A percentile compares a stretch with the other conserved stretches of the same genome.
These are phyloP conservation scores for Neurospora crassa DNA, from an alignment of 2,329 filamentous ascomycete genomes.

Conservation along the genomic window DNA sequence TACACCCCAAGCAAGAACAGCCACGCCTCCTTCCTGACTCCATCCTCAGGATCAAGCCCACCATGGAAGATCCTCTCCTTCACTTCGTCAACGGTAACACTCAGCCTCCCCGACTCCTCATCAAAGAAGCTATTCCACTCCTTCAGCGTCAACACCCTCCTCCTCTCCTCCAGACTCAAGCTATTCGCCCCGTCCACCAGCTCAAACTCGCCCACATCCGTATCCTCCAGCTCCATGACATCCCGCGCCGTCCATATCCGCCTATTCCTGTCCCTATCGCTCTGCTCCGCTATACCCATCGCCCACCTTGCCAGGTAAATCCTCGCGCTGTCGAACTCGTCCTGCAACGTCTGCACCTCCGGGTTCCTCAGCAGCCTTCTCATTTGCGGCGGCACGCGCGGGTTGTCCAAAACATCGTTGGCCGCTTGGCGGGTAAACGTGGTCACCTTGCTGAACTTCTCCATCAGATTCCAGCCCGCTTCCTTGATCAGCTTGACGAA, in stretches of 20 bases:
- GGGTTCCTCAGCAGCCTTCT: conserved; percentile 77
- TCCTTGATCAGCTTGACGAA: conserved; percentile 91
- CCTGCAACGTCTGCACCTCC: conserved; percentile 88
- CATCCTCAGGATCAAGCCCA: conserved; percentile 78
- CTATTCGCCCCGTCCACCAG: conserved; percentile 72
- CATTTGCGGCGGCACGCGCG: conserved; percentile 81
- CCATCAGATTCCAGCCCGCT: conserved; percentile 90
- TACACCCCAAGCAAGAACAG: conserved; percentile 86
- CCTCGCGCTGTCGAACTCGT: conserved; percentile 93
- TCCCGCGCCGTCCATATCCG: conserved; percentile 91
- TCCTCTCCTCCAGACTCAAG: conserved; percentile 64
- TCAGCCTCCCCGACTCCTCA: conserved; percentile 58
- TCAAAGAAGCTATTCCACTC: conserved; percentile 96
- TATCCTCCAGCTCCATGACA: conserved; percentile 88
- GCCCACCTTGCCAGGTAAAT: conserved; percentile 95
- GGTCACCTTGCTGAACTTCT: conserved; percentile 94
- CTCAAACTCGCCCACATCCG: conserved; percentile 92
- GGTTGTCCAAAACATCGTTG: conserved; percentile 85
- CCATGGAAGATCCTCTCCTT: conserved; percentile 98
- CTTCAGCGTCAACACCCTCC: conserved; percentile 66
- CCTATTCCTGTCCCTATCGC: conserved; percentile 75
- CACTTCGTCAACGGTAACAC: conserved; percentile 79
- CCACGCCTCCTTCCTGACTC: conserved; percentile 94
- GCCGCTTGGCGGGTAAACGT: conserved; percentile 90
- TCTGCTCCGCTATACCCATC: conserved; percentile 97